phyloP scores from a whole-genome alignment of 768 basidiomycete genomes.

The Strobilomyces dryophilus region DNA sequence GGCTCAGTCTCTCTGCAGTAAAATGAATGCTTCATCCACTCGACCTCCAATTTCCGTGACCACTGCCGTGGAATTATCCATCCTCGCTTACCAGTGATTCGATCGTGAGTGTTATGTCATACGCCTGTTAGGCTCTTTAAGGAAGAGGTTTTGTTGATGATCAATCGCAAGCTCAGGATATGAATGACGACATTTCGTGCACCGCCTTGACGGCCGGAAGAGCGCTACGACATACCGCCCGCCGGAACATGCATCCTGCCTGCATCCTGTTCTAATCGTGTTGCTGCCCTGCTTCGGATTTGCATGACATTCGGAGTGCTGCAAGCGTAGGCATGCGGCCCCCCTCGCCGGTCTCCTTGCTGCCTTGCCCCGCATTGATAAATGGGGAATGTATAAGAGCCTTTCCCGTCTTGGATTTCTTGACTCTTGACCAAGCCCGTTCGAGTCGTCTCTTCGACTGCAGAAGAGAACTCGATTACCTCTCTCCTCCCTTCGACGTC shows the following conservation, averaged over 20 bases:
- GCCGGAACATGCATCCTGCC: slow-evolving; percentile 28
- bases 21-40: slow-evolving; percentile 17
- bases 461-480: slow-evolving; percentile 18
- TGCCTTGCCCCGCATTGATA: slow-evolving; percentile 21
- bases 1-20: slow-evolving; percentile 7
- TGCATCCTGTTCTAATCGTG: slow-evolving; percentile 30
- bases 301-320: slow-evolving; percentile 26
- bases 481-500: slow-evolving; percentile 5
- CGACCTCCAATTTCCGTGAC: slow-evolving; percentile 27
- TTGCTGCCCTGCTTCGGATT: slow-evolving; percentile 31
- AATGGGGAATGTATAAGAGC: slow-evolving; percentile 27
- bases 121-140: slow-evolving; percentile 29
- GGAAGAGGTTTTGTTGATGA: slow-evolving; percentile 29
- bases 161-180: slow-evolving; percentile 19
- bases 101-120: slow-evolving; percentile 13
- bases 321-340: slow-evolving; percentile 28
- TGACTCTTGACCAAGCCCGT: slow-evolving; percentile 24
- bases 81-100: slow-evolving; percentile 11
- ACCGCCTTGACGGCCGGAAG: slow-evolving; percentile 25
- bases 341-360: slow-evolving; percentile 15
- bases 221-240: slow-evolving; percentile 26
- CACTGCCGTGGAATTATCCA: slow-evolving; percentile 2
- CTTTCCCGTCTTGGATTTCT: slow-evolving; percentile 22
- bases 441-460: slow-evolving; percentile 18
- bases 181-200: slow-evolving; percentile 25